Conservation (phyloP, 1,284 basidiomycete genomes). For the Quambalaria eucalypti region DNA sequence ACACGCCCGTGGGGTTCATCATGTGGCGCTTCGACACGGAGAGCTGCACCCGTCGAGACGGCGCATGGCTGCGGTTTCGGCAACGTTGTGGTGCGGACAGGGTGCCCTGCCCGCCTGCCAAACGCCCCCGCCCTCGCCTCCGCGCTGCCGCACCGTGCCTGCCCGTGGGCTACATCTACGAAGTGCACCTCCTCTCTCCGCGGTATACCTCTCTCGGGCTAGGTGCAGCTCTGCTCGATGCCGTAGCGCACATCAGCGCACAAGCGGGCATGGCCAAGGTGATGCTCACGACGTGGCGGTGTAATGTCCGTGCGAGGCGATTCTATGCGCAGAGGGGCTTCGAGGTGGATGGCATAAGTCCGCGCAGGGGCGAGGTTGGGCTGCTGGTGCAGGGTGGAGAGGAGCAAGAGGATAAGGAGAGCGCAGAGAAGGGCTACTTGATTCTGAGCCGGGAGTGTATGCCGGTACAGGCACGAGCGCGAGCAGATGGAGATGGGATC, state of each 20-base stretch:
- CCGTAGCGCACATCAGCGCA: not conserved
- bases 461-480: no score
- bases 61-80: no score
- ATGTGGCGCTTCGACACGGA: not conserved
- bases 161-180: not conserved
- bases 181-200: not conserved
- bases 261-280: not conserved
- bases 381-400: not conserved
- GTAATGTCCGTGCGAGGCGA: not conserved
- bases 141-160: not conserved
- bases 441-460: not conserved
- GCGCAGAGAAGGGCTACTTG: not conserved
- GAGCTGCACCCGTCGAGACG: not conserved
- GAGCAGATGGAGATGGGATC: no score
- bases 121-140: not conserved
- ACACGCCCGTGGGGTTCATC: not conserved
- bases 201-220: not conserved
- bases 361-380: not conserved
- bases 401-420: not conserved
- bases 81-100: not conserved
- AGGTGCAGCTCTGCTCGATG: not conserved
- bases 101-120: not conserved
- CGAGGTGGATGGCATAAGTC: not conserved
- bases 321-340: not conserved
- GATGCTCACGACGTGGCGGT: not conserved